Conservation (phyloP, 139 green algal genomes). For the Limnomonas spitsbergensis region DNA sequence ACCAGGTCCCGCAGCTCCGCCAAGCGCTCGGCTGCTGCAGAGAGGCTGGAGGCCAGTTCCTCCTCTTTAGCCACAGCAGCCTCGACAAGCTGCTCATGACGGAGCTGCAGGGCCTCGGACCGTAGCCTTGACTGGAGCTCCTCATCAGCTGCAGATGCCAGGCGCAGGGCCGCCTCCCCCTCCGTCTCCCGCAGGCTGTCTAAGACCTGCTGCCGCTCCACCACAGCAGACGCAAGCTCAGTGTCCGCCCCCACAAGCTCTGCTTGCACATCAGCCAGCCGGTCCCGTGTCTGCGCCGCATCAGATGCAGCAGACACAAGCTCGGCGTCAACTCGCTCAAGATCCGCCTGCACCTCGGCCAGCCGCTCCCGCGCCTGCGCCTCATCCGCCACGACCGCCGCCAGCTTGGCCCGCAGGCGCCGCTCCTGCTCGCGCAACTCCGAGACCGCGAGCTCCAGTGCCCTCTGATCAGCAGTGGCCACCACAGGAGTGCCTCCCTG, state of each 20-base stretch:
- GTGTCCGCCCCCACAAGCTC: neutral
- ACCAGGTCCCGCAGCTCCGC: neutral
- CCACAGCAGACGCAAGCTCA: neutral
- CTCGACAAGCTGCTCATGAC: neutral
- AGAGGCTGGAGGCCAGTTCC: neutral
- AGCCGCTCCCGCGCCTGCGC: neutral
- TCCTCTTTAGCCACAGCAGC: neutral
- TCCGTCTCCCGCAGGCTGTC: too few relatives aligned
- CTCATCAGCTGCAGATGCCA: too few relatives aligned
- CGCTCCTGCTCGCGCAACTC: too few relatives aligned
- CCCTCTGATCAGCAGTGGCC: too few relatives aligned
- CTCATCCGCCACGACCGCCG: too few relatives aligned
- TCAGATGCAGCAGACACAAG: neutral
- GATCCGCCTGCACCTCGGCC: neutral
- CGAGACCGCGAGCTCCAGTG: too few relatives aligned
- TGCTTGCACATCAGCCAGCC: neutral
- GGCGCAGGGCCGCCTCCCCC: too few relatives aligned
- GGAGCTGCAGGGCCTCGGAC: neutral
- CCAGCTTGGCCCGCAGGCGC: neutral
- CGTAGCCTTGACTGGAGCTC: neutral
- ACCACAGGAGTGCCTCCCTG: too few relatives aligned
- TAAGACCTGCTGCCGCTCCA: too few relatives aligned
- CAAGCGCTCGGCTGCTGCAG: neutral
- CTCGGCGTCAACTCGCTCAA: neutral
- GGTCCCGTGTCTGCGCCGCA: neutral